Evolutionary conservation across 108 stramenopile species (phyloP), one percentile per base, ranked within the genome.

Genomic region (Pelagomonas calceolata): DNA sequence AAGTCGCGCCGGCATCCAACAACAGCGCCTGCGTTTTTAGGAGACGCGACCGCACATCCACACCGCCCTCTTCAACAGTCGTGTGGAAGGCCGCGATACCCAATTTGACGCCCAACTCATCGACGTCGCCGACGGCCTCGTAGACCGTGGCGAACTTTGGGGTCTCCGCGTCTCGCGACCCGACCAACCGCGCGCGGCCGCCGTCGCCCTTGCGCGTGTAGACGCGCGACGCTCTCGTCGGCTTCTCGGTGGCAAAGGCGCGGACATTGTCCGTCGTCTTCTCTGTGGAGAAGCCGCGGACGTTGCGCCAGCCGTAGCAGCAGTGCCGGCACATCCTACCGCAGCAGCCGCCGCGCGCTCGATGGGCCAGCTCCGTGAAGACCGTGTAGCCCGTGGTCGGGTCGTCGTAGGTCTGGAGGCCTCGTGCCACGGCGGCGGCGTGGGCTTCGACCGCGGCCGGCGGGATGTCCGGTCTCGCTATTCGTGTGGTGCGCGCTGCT

Each of bases 251-350:
- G 21, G 51, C 51, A 26, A 12, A 17, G 51, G 0, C 51, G 21
- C 51, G 7, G 26, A 17, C 7, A 26, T 26, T 26, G 51, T 26
- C 21, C 51, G 51, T 26, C 21, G 21, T 26, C 21, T 12, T 1
- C 51, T 1, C 51, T 26, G 51, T 1, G 51, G 26, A 17, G 51
- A 45, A 10, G 10, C 14, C 21, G 21, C 51, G 21, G 0, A 94
- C 93, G 74, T 90, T 87, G 43, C 81, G 82, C 81, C 87, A 91
- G 26, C 92, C 93, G 66, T 84, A 95, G 15, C 92, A 93, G 80
- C 94, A 95, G 79, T 95, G 94, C 12, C 95, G 81, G 84, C 95
- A 96, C 35, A 82, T 84, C 44, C 86, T 88, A 15, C 95, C 95
- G 80, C 95, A 96, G 76, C 95, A 96, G 69, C 78, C 90, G 5